Conservation (phyloP, 495 filamentous ascomycete genomes). For the Cercophora sp. region DNA sequence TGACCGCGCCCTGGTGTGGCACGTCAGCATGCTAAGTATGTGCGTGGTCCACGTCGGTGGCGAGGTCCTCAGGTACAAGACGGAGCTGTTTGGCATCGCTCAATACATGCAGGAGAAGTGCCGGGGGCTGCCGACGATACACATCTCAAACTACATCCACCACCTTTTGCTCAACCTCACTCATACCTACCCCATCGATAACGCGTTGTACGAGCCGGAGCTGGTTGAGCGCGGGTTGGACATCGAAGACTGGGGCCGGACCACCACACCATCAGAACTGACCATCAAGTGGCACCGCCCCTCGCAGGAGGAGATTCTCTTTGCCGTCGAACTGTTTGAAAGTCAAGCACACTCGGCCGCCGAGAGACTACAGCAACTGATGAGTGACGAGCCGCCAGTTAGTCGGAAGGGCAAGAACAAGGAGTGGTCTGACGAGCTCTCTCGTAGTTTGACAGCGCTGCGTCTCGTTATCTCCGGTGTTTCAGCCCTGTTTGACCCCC, state of each 20-base stretch:
- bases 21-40: conserved; percentile 97
- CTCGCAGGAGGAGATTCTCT: conserved; percentile 70
- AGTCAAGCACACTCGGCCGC: conserved; percentile 61
- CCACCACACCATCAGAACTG: conserved; percentile 64
- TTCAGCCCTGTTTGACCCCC: conserved; percentile 80
- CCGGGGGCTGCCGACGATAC: conserved; percentile 86
- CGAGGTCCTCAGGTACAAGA: conserved; percentile 79
- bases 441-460: conserved; percentile 79
- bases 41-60: conserved; percentile 93
- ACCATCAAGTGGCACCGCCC: conserved; percentile 91
- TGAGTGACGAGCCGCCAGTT: conserved; percentile 73
- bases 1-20: conserved; percentile 92
- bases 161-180: conserved; percentile 97
- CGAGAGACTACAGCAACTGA: conserved; percentile 64
- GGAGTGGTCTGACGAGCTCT: conserved; percentile 97
- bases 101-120: conserved; percentile 94
- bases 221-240: conserved; percentile 49
- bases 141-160: conserved; percentile 96
- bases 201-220: conserved; percentile 73
- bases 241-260: conserved; percentile 74
- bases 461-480: conserved; percentile 83
- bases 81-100: conserved; percentile 87
- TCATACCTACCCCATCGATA: conserved; percentile 87
- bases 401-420: conserved; percentile 94
- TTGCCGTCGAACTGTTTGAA: conserved; percentile 83